A percentile compares a stretch with the other conserved stretches of the same genome.
These are phyloP conservation scores for Myochromella boudieri DNA, from an alignment of 768 basidiomycete species.

Conservation along the genomic window DNA sequence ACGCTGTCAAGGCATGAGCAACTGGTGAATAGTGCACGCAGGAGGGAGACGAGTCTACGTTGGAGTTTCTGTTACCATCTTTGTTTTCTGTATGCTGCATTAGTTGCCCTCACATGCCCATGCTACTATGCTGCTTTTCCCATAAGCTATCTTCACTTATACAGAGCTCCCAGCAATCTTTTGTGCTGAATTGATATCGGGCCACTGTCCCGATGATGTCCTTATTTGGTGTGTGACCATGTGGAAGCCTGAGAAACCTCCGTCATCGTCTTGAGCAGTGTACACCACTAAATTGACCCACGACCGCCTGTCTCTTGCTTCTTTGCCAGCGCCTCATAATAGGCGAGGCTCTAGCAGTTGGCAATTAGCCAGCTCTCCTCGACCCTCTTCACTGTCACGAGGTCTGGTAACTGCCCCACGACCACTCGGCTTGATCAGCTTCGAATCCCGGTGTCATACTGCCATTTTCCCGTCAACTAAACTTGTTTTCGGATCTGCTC, in stretches of 20 bases:
- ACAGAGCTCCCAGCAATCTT: not conserved
- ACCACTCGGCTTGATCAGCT: conserved; percentile 10
- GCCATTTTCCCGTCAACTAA: conserved; percentile 5
- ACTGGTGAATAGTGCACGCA: conserved; percentile 9
- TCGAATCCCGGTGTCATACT: conserved; percentile 10
- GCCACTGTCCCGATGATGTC: conserved; percentile 4
- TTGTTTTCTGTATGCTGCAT: conserved; percentile 24
- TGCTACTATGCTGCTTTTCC: conserved; percentile 8
- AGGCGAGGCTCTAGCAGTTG: not conserved
- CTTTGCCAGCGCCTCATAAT: not conserved
- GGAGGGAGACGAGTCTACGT: conserved; percentile 15
- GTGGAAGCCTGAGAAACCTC: not conserved
- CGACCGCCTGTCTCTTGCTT: not conserved
- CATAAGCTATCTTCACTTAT: not conserved
- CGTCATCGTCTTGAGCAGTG: conserved; percentile 2
- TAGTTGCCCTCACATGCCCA: conserved; percentile 17
- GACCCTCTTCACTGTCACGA: not conserved
- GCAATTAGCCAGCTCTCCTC: not conserved
- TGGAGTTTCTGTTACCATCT: conserved; percentile 17
- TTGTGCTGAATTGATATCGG: not conserved
- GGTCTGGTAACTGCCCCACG: not conserved
- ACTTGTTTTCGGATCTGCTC: not conserved
- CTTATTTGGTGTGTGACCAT: not conserved
- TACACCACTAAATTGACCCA: conserved; percentile 1
- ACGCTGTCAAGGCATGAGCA: conserved; percentile 87